Evolutionary conservation across 164 flowering plant genomes (phyloP).

Genomic region (Houttuynia cordata): DNA sequence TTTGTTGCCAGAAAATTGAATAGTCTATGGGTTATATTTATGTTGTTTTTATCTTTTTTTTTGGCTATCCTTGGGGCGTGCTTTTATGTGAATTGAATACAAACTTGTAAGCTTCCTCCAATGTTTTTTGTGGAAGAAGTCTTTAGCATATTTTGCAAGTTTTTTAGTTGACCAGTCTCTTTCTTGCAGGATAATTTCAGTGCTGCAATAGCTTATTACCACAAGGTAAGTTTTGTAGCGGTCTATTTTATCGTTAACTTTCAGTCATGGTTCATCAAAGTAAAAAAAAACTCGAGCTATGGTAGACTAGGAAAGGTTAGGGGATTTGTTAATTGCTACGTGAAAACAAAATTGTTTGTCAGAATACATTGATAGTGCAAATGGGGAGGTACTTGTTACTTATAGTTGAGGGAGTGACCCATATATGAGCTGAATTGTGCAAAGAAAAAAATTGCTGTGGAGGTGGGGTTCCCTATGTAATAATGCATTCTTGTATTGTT

Average conservation of each 20-base stretch:
- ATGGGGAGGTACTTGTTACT: too few relatives aligned
- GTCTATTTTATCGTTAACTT: not conserved
- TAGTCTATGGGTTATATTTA: too few relatives aligned
- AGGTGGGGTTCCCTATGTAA: not conserved
- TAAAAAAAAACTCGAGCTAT: too few relatives aligned
- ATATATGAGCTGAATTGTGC: not conserved
- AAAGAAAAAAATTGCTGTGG: not conserved
- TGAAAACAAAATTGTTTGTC: too few relatives aligned
- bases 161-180: not conserved
- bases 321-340: too few relatives aligned
- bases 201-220: slow-evolving; percentile 73
- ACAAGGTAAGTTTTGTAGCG: slow-evolving; percentile 42
- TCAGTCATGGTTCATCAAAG: too few relatives aligned
- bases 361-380: too few relatives aligned
- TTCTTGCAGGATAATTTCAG: slow-evolving; percentile 54
- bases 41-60: not conserved
- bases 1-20: too few relatives aligned
- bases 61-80: not conserved
- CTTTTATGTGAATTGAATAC: not conserved
- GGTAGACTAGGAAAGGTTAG: too few relatives aligned
- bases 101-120: not conserved
- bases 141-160: not conserved
- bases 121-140: not conserved
- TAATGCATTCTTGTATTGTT: not conserved
- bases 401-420: too few relatives aligned